phyloP scores from a whole-genome alignment of 2,329 filamentous ascomycete genomes.

The Exutisphaerella laricina region DNA sequence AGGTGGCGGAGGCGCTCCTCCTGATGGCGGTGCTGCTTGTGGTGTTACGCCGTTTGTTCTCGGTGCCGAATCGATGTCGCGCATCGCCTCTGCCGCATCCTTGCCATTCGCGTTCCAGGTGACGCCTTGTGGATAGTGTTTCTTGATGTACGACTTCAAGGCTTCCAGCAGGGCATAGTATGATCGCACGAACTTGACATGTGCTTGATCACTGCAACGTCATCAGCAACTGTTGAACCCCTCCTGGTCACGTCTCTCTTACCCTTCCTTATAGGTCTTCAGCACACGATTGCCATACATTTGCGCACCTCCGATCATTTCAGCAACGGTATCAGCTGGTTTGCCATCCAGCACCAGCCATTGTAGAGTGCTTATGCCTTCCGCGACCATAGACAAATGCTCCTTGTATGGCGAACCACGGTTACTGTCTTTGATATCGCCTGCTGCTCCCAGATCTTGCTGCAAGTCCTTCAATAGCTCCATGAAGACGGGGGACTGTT shows the following conservation, averaged over 20 bases:
- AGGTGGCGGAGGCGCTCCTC: conserved; percentile 60
- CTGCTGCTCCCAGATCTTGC: conserved; percentile 70
- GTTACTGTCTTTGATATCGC: conserved; percentile 75
- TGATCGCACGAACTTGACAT: conserved; percentile 85
- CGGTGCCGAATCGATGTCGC: conserved; percentile 45
- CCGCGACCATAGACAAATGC: conserved; percentile 79
- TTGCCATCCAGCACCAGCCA: conserved; percentile 85
- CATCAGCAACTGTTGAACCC: conserved; percentile 1
- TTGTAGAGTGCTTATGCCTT: conserved; percentile 81
- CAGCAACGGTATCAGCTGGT: conserved; percentile 78
- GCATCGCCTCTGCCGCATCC: conserved; percentile 64
- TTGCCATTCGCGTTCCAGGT: conserved; percentile 78
- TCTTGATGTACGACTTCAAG: conserved; percentile 76
- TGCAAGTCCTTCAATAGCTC: conserved; percentile 84
- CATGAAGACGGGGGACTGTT: conserved; percentile 62
- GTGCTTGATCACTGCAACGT: conserved; percentile 60
- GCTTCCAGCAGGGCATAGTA: conserved; percentile 88
- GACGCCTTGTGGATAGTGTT: conserved; percentile 72
- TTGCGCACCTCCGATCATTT: conserved; percentile 76
- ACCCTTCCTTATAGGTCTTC: conserved; percentile 83
- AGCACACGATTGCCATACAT: conserved; percentile 94
- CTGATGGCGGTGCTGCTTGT: conserved; percentile 48
- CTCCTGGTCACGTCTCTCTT: conserved; percentile 26
- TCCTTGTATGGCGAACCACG: conserved; percentile 68
- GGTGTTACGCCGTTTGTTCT: conserved; percentile 39